Evolutionary conservation across 208 protist species (phyloP).

Genomic region (Naegleria fowleri): DNA sequence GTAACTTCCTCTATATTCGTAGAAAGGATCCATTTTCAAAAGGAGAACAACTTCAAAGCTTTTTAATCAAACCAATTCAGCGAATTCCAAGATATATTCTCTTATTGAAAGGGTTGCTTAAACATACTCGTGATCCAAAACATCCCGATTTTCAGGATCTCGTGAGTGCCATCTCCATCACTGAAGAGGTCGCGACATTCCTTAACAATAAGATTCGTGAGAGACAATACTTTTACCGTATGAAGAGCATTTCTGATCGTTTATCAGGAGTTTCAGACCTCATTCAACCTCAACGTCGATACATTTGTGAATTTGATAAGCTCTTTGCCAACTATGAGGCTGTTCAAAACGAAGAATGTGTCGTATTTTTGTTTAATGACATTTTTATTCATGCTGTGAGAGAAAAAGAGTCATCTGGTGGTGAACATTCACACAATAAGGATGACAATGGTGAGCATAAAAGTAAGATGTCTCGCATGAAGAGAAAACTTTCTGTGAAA

Average conservation of each 20-base stretch:
- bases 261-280: neutral
- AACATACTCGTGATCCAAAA: neutral
- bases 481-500: neutral
- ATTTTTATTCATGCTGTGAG: neutral
- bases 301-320: neutral
- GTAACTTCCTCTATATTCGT: neutral
- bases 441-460: neutral
- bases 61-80: conserved; percentile 20
- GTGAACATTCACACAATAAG: neutral
- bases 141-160: neutral
- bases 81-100: conserved; percentile 18
- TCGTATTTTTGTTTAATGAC: conserved; percentile 20
- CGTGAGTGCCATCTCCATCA: neutral
- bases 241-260: neutral
- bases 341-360: neutral
- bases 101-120: conserved; percentile 3
- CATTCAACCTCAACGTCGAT: neutral
- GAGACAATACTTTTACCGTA: neutral
- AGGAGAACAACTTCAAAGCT: neutral
- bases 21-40: conserved; percentile 17
- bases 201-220: neutral
- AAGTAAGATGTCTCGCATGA: neutral
- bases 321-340: neutral
- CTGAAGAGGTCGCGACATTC: neutral
- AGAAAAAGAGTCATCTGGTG: neutral